A percentile compares a stretch with the other conserved stretches of the same genome.
phyloP scores from a whole-genome alignment of 208 protist genomes.

The Wallacemonas sp. region DNA sequence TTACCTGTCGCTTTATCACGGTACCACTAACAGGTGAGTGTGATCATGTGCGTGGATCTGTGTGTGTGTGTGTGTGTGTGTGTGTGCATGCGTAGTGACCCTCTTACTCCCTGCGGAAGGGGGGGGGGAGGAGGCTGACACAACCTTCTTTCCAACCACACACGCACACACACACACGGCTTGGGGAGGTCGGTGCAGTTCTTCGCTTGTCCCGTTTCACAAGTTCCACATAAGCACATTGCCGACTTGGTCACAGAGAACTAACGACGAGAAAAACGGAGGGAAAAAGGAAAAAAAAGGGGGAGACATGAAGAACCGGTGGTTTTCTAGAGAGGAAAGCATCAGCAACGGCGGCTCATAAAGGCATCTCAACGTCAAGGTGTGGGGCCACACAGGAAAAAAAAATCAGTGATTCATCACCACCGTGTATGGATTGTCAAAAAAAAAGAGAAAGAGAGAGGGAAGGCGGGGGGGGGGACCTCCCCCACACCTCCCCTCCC shows the following conservation, averaged over 20 bases:
- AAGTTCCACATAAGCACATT: too few species aligned
- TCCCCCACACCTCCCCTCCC: too few species aligned
- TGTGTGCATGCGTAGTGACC: too few species aligned
- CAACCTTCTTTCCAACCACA: too few species aligned
- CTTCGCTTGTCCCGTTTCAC: too few species aligned
- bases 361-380: not conserved
- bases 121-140: too few species aligned
- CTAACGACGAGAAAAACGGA: not conserved
- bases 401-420: not conserved
- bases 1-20: too few species aligned
- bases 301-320: not conserved
- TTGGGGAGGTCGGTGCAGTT: too few species aligned
- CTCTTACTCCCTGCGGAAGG: too few species aligned
- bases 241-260: too few species aligned
- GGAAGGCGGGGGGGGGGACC: not conserved
- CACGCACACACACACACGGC: too few species aligned
- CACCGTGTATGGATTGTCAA: slow-evolving; percentile 6
- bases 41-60: not conserved
- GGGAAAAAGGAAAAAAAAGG: not conserved
- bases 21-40: too few species aligned
- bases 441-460: not conserved
- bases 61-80: not conserved
- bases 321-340: not conserved
- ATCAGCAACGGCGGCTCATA: not conserved
- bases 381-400: slow-evolving; percentile 8